A percentile compares a stretch with the other conserved stretches of the same genome.
Conservation (phyloP, 495 filamentous ascomycete species). For the Penicillium waksmanii region DNA sequence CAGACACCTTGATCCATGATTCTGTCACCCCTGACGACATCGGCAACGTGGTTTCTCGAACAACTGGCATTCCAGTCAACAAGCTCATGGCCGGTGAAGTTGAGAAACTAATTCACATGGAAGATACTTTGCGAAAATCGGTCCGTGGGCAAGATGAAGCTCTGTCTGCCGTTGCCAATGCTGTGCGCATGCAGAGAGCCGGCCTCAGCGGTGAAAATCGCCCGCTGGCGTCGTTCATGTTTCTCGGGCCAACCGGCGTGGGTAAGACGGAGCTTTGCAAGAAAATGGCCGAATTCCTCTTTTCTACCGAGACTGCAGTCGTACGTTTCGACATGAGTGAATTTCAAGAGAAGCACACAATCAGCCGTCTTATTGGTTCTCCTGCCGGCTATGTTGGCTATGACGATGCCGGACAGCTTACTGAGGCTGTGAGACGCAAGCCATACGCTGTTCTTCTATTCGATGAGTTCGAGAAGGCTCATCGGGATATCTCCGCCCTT, state of each 20-base stretch:
- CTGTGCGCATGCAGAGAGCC: conserved; percentile 91
- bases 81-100: conserved; percentile 92
- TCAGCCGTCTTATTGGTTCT: conserved; percentile 88
- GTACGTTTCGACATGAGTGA: conserved; percentile 97
- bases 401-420: conserved; percentile 95
- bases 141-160: conserved; percentile 95
- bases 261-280: conserved; percentile 98
- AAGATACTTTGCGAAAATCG: conserved; percentile 81
- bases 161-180: conserved; percentile 85
- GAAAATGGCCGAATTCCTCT: conserved; percentile 89
- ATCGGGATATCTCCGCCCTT: conserved; percentile 92
- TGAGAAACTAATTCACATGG: conserved; percentile 92
- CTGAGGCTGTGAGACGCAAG: conserved; percentile 92
- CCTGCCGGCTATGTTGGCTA: conserved; percentile 96
- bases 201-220: conserved; percentile 90
- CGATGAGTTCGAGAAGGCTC: conserved; percentile 97
- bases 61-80: conserved; percentile 89
- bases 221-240: conserved; percentile 94
- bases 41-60: conserved; percentile 82
- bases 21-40: conserved; percentile 94
- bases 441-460: conserved; percentile 95
- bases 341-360: conserved; percentile 96
- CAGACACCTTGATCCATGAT: conserved; percentile 75
- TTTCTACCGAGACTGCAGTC: conserved; percentile 87
- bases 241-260: conserved; percentile 93